Evolutionary conservation across 1,139 yeast species (phyloP).

Genomic region (Geotrichum klebahnii): DNA sequence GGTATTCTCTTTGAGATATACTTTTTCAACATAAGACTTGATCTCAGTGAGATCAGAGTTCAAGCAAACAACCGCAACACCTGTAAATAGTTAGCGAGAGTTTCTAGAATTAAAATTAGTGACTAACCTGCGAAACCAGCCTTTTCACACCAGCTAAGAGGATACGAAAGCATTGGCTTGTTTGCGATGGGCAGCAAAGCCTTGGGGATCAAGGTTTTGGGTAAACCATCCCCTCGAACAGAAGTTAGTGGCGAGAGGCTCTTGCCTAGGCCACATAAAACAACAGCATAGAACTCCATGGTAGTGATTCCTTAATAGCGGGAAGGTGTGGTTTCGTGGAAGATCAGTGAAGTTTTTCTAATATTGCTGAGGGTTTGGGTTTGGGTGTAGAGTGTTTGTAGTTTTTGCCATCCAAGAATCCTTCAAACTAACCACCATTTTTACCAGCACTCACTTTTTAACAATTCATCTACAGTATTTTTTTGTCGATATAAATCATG

Average conservation of each 20-base stretch:
- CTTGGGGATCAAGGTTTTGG: slow-evolving; percentile 87
- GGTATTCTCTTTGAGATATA: slow-evolving; percentile 30
- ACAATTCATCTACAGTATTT: not conserved
- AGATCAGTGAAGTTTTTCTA: slow-evolving; percentile 4
- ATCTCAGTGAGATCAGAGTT: slow-evolving; percentile 17
- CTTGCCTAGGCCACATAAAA: slow-evolving; percentile 82
- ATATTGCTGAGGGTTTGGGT: not conserved
- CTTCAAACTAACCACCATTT: not conserved
- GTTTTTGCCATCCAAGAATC: not conserved
- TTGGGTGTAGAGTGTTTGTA: not conserved
- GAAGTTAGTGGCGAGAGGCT: slow-evolving; percentile 67
- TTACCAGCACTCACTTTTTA: not conserved
- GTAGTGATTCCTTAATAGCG: not conserved
- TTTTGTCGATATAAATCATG: not conserved
- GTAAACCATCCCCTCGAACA: slow-evolving; percentile 52
- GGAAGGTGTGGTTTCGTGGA: not conserved
- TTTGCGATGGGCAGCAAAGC: slow-evolving; percentile 88
- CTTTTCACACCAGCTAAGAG: slow-evolving; percentile 86
- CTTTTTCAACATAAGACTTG: slow-evolving; percentile 36
- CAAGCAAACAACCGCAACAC: slow-evolving; percentile 18
- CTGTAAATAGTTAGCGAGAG: slow-evolving; percentile 5
- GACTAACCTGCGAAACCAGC: slow-evolving; percentile 44
- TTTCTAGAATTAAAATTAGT: not conserved
- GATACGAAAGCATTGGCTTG: slow-evolving; percentile 83
- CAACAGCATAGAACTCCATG: slow-evolving; percentile 90